Base-by-base conservation (phyloP, 768 basidiomycete species). In the Tylopilus vinaceipallidus region DNA sequence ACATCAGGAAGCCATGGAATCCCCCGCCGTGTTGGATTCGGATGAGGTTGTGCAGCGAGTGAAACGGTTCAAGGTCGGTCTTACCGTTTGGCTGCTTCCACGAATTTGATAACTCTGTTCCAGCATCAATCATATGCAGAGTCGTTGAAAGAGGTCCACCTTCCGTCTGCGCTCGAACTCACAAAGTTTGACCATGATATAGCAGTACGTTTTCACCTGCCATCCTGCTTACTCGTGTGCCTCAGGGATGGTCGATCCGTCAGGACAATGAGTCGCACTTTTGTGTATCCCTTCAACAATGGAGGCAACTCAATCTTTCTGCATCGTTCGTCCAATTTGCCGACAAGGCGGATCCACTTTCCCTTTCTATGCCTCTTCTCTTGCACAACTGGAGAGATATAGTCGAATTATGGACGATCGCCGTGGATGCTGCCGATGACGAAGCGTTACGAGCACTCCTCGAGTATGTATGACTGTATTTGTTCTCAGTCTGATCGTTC, bases 181-280 rank as follows among this genome's bases (percentile, higher is more conserved):
- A 64, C 69, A 14, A 76, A 76, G 44, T 75, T 84, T 39, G 83
- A 86, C 55, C 69, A 79, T 48, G 85, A 87, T 33, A 75, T 88
- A 45, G 71, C 71, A 22, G 87, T 74, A 48, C 34, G 66, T 59
- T 10, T 12, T 12, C 16, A 3, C 27, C 17, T 12, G n/a, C n/a
- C 13, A n/a, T 24, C 11, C 2, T 17, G 6, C 32, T 35, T 24
- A 4, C 20, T 26, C 4, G 23, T 17, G 11, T 17, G 30, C 33
- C 45, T 39, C 29, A 30, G 19, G 8, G 11, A 17, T 23, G 17
- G 27, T 38, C 6, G n/a, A 32, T 20, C 22, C 27, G 56, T 3
- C 47, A 91, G 87, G 87, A 92, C 55, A 80, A 81, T 60, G 82
- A 83, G 49, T 90, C 87, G 0, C 84, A 91, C 62, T 93, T 95